A percentile compares a stretch with the other conserved stretches of the same genome.
These are phyloP conservation scores for Cutaneotrichosporon sp. DNA, from an alignment of 1,284 basidiomycete species.

Conservation along the genomic window DNA sequence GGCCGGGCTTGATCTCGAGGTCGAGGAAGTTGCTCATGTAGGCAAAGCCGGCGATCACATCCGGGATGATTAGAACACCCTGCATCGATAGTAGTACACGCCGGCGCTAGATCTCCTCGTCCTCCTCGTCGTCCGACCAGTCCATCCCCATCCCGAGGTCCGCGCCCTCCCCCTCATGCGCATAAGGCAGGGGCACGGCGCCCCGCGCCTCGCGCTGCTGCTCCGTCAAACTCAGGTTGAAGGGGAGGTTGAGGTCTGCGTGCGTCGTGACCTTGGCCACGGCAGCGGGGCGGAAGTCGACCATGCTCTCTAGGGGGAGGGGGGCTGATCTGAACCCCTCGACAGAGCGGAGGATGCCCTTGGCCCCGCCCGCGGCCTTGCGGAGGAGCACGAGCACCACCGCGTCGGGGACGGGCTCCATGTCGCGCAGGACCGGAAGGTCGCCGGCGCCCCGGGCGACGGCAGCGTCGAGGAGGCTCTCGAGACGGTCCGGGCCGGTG, in stretches of 20 bases:
- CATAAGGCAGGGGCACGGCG: conserved; percentile 81
- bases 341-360: conserved; percentile 45
- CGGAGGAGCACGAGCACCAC: conserved; percentile 42
- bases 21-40: no score
- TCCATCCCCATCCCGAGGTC: conserved; percentile 32
- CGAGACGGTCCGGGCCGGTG: conserved; percentile 53
- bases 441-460: conserved; percentile 26
- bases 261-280: conserved; percentile 55
- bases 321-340: conserved; percentile 22
- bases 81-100: background rate
- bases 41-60: background rate
- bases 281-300: conserved; percentile 12
- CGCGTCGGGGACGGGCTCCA: conserved; percentile 20
- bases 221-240: conserved; percentile 81
- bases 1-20: no score
- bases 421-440: conserved; percentile 30
- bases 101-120: conserved; percentile 37
- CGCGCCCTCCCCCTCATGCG: conserved; percentile 66
- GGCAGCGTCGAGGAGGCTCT: conserved; percentile 39
- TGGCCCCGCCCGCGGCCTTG: conserved; percentile 50
- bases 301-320: conserved; percentile 15
- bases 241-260: conserved; percentile 61
- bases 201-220: conserved; percentile 77
- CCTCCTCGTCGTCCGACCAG: conserved; percentile 45
- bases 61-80: background rate